A percentile compares a stretch with the other conserved stretches of the same genome.
Evolutionary conservation across 2,329 filamentous ascomycete genomes (phyloP).

Genomic region (Sarocladiaceae sp.): DNA sequence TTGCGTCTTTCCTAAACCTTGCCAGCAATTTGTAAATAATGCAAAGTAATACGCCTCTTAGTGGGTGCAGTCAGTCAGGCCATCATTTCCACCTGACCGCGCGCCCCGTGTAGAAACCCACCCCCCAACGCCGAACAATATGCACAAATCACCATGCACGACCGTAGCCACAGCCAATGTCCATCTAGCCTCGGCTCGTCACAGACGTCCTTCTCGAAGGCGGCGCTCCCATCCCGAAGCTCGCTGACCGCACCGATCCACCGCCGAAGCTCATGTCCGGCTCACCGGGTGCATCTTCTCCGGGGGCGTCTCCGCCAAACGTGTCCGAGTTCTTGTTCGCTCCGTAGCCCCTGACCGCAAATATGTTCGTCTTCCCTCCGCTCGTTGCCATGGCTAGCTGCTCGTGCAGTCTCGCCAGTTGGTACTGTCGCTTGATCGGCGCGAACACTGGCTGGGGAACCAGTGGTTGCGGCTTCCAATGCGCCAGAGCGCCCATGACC

Average conservation of each 20-base stretch:
- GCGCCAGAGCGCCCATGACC: slow-evolving; percentile 74
- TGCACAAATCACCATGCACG: no score
- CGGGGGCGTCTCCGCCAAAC: slow-evolving; percentile 33
- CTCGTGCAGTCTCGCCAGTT: slow-evolving; percentile 56
- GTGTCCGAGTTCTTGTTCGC: slow-evolving; percentile 47
- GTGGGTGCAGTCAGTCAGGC: no score
- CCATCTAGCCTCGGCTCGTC: slow-evolving; percentile 37
- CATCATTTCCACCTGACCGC: no score
- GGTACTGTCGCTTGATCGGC: slow-evolving; percentile 58
- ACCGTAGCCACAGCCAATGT: no score
- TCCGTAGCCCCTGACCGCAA: slow-evolving; percentile 40
- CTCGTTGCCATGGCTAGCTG: slow-evolving; percentile 62
- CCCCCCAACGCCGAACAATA: no score
- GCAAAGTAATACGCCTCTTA: no score
- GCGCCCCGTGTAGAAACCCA: no score
- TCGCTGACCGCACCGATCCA: slow-evolving; percentile 22
- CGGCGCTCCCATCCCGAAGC: slow-evolving; percentile 35
- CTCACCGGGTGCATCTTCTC: slow-evolving; percentile 53
- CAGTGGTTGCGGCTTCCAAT: slow-evolving; percentile 72
- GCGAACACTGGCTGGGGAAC: slow-evolving; percentile 58
- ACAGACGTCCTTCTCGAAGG: slow-evolving; percentile 41
- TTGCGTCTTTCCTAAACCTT: no score
- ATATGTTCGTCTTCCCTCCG: slow-evolving; percentile 59
- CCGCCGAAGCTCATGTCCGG: slow-evolving; percentile 38
- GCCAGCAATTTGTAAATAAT: no score